Base-by-base conservation (phyloP, 2,329 filamentous ascomycete genomes). In the Aspergillus jensenii region DNA sequence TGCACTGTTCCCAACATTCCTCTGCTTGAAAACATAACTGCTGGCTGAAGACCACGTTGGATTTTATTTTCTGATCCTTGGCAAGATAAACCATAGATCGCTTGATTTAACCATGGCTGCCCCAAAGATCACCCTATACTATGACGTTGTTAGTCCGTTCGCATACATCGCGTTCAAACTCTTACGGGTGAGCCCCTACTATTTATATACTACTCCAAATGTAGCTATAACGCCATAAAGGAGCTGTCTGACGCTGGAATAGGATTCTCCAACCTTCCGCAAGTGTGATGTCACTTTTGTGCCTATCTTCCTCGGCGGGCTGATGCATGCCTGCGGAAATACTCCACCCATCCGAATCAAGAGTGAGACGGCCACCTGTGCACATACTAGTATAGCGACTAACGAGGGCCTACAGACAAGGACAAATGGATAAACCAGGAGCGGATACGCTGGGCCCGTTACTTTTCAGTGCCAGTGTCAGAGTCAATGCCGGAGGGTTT, bases 91-190 rank as follows among this genome's bases (percentile, higher is more conserved):
- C 35, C 3, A 6, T 27, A 9, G 21, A 52, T 6, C 4, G 31
- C 50, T 45, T n/a, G 14, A 35, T 37, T 35, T 14, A 39, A 61
- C 12, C 35, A 83, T 83, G 80, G 64, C 77, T 21, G 72, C 69
- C 45, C 77, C 80, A 4, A 80, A 80, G 65, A 76, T 87, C 52
- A 84, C 81, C 0, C 73, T 87, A 14, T 87, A 83, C 63, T 69
- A 87, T 46, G 84, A 87, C 72, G 76, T 85, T 11, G 78, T 87
- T 23, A 83, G 79, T 59, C 85, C 85, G 0, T 87, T 87, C 69
- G 82, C 77, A 1, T 87, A 87, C 64, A 76, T 86, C 56, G 84
- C 81, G 3, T 87, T 84, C 67, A 79, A 83, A 64, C 71, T 85
- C 35, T 68, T 83, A 27, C 75, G 78, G 68, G 84, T 84, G 74